Conservation (phyloP, 1,284 basidiomycete genomes). For the Tausonia pullulans region DNA sequence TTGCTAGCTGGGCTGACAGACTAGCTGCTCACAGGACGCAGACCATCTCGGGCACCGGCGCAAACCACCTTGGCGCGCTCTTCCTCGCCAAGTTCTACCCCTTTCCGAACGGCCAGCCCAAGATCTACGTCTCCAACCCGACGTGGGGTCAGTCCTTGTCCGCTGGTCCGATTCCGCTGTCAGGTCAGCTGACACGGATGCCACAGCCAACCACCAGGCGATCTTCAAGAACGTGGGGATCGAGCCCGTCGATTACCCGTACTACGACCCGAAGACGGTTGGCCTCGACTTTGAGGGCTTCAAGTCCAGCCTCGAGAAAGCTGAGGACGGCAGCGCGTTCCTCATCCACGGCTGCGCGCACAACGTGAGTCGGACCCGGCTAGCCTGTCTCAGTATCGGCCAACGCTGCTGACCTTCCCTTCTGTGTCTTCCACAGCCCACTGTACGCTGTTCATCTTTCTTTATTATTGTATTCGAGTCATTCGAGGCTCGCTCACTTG, state of each 20-base stretch:
- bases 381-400: neutral
- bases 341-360: constrained; percentile 88
- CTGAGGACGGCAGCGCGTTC: constrained; percentile 64
- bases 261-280: constrained; percentile 81
- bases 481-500: neutral
- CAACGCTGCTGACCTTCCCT: neutral
- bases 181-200: too few relatives aligned
- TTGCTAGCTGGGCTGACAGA: neutral
- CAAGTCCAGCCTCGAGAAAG: constrained; percentile 45
- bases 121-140: constrained; percentile 73
- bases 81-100: constrained; percentile 76
- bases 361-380: constrained; percentile 41
- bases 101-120: constrained; percentile 50
- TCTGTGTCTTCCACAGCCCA: neutral
- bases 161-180: neutral
- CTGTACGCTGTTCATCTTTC: neutral
- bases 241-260: constrained; percentile 68
- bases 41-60: constrained; percentile 91
- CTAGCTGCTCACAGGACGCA: constrained; percentile 48
- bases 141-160: constrained; percentile 65
- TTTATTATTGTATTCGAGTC: neutral
- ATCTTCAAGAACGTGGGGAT: constrained; percentile 79
- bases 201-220: constrained; percentile 73
- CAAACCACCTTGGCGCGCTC: constrained; percentile 79
- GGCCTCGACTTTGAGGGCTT: constrained; percentile 73